Percentiles rank a stretch among this genome's conserved stretches.
Evolutionary conservation across 2,329 filamentous ascomycete genomes (phyloP).

Genomic region (Cephalotrichum gorgonifer): DNA sequence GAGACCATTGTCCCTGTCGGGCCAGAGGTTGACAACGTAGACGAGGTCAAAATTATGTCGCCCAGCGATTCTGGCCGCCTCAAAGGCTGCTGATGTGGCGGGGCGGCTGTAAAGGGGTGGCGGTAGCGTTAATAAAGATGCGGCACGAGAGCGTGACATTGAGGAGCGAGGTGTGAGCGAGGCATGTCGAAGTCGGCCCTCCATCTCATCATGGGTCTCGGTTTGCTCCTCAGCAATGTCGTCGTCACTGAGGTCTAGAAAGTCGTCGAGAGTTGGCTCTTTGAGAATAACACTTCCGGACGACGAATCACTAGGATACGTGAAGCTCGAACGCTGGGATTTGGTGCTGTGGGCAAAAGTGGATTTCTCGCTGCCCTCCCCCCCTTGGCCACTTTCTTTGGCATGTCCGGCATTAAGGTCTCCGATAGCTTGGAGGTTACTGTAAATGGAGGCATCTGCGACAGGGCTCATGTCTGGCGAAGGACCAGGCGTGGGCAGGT

Average conservation of each 20-base stretch:
- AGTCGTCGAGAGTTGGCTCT: conserved; percentile 43
- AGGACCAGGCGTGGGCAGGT: conserved; percentile 20
- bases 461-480: conserved; percentile 21
- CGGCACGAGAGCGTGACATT: conserved; percentile 12
- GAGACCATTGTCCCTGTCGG: conserved; percentile 15
- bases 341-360: too few relatives aligned
- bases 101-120: conserved; percentile 32
- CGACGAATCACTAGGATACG: background rate
- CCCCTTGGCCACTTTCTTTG: background rate
- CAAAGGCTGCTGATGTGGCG: conserved; percentile 38
- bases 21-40: conserved; percentile 50
- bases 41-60: conserved; percentile 48
- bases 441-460: conserved; percentile 14
- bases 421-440: background rate
- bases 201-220: background rate
- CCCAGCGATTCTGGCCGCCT: conserved; percentile 43
- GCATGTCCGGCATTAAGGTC: background rate
- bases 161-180: conserved; percentile 5
- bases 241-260: conserved; percentile 43
- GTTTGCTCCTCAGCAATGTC: conserved; percentile 40
- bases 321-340: background rate
- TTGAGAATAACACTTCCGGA: conserved; percentile 22
- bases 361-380: background rate
- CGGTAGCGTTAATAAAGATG: conserved; percentile 29
- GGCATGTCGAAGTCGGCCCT: background rate